Base-by-base conservation (phyloP, 306 rosid species). In the Citrullus colocynthis region DNA sequence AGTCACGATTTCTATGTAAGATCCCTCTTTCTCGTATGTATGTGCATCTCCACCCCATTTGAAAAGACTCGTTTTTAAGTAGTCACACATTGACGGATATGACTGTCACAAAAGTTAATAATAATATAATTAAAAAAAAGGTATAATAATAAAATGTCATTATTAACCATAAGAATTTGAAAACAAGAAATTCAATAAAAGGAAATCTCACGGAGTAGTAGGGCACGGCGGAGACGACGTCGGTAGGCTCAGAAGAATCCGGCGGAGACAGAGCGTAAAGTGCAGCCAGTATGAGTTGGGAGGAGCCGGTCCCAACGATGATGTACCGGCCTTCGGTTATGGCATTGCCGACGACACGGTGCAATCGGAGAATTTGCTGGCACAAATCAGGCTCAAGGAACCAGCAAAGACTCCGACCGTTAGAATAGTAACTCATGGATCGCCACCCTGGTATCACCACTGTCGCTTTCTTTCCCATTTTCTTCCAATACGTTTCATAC, bases 291-390 rank as follows among this genome's bases (percentile, higher is more conserved):
- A 81, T 80, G 11, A 95, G 91, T 88, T 95, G 98, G 56, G 97
- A 92, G 42, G 98, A 95, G 74, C 98, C 98, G 6, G 92, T 95
- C 21, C 98, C 97, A n/a, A 95, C 96, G 44, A 95, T 89, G 66
- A 92, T 54, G 70, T 92, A 85, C 5, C 88, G 91, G 13, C 88
- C 93, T 48, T 90, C 83, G 9, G 96, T 91, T 3, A 80, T 78
- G 2, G 97, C 98, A 65, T 95, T 95, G 0, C 92, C 96, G 0
- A 92, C 96, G 30, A 85, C 87, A 3, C 59, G 83, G 82, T 93
- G 98, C 62, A 93, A 58, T 59, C 98, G 81, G 57, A 87, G 80
- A 15, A 93, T 87, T 78, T 93, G 90, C 41, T 82, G 83, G 2
- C 82, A 86, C 36, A 93, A 82, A 60, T 86, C 97, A 0, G 96